Evolutionary conservation across 768 basidiomycete genomes (phyloP).

Genomic region (Coprinopsis sp.): DNA sequence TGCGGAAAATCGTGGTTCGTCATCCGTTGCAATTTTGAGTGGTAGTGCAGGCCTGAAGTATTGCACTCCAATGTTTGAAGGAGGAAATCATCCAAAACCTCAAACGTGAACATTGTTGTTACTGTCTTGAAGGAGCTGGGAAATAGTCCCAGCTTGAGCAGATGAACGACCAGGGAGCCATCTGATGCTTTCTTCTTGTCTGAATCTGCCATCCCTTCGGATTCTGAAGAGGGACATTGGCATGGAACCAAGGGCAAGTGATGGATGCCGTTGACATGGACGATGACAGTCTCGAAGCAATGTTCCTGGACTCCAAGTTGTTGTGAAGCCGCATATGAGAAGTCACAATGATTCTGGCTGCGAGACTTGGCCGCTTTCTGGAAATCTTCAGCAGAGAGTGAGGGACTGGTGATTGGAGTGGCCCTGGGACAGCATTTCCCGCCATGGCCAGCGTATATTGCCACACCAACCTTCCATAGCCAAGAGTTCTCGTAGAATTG

Average conservation of each 20-base stretch:
- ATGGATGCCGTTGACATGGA: slow-evolving; percentile 16
- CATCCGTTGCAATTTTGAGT: slow-evolving; percentile 11
- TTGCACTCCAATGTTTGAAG: slow-evolving; percentile 16
- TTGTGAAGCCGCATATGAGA: no score
- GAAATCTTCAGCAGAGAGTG: no score
- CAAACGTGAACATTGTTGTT: slow-evolving; percentile 14
- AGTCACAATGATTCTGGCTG: no score
- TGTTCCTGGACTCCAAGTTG: no score
- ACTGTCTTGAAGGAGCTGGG: slow-evolving; percentile 12
- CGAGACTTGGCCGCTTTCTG: no score
- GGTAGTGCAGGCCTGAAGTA: slow-evolving; percentile 15
- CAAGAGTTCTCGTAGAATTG: no score
- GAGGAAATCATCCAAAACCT: slow-evolving; percentile 12
- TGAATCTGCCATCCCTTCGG: no score
- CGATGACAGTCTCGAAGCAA: neutral
- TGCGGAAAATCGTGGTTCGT: slow-evolving; percentile 14
- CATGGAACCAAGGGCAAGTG: slow-evolving; percentile 7
- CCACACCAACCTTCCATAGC: no score
- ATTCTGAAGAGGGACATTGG: neutral
- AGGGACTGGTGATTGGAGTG: no score
- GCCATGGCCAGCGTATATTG: neutral
- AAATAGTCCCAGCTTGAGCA: slow-evolving; percentile 9
- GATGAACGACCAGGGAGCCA: slow-evolving; percentile 11
- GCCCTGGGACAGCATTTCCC: no score
- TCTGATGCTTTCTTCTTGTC: no score